Evolutionary conservation across 305 asterid species (phyloP).

Genomic region (Fraxinus paxiana): DNA sequence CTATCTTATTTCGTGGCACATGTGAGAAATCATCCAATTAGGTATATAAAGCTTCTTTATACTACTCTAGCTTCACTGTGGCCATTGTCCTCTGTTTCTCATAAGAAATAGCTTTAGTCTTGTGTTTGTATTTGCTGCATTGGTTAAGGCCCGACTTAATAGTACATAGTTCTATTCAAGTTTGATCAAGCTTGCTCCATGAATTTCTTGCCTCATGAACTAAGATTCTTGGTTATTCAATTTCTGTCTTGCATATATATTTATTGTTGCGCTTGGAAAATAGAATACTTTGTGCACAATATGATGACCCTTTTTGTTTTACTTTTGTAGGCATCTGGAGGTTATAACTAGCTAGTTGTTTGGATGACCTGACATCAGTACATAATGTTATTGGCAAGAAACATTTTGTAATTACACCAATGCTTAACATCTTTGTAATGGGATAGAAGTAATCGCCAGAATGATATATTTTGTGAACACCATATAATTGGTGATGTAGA

Average conservation of each 20-base stretch:
- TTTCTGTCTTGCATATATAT: background rate
- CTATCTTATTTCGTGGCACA: background rate
- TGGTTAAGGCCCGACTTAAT: background rate
- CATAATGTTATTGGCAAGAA: conserved; percentile 25
- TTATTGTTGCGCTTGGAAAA: background rate
- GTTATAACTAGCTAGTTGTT: conserved; percentile 30
- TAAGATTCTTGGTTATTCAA: background rate
- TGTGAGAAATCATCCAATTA: background rate
- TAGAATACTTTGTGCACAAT: background rate
- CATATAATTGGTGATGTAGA: conserved; percentile 21
- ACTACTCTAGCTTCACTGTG: background rate
- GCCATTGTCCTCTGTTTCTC: background rate
- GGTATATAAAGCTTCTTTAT: background rate
- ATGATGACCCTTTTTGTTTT: conserved; percentile 8
- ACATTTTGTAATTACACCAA: conserved; percentile 34
- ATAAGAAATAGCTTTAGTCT: background rate
- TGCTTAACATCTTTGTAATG: background rate
- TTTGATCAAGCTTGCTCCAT: background rate
- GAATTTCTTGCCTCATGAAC: background rate
- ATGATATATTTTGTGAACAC: conserved; percentile 9
- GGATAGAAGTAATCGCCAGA: background rate
- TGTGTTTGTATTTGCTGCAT: background rate
- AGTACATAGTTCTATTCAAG: conserved; percentile 2
- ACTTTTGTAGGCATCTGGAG: conserved; percentile 31
- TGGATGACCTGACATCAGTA: conserved; percentile 32